Evolutionary conservation across 148 eudicot genomes (phyloP), one percentile per base, ranked within the genome.

Genomic region (Salicornia ramosissima): DNA sequence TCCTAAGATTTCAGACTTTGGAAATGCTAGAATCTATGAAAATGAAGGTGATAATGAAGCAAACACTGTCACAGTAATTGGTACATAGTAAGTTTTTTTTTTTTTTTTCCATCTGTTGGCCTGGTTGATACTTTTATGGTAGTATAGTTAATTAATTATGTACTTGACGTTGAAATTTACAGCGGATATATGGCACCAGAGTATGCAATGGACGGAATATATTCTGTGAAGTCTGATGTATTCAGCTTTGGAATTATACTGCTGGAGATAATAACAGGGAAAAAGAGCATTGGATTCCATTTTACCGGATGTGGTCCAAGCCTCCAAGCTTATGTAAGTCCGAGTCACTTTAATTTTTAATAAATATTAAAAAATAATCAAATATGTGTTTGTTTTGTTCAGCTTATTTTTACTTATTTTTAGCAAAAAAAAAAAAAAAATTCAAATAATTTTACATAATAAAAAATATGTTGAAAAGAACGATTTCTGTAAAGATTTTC

Each of bases 131-230:
- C n/a, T n/a, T 21, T 49, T 2, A 15, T 30, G 52, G 25, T 33
- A 18, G 8, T 5, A 0, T 10, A 21, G 49, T 39, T 8, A 19
- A n/a, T 13, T 29, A 21, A 10, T 33, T 15, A 1, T 2, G 4
- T 30, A 47, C n/a, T 29, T 58, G 1, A 5, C 14, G 15, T 15
- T n/a, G 14, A 6, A 4, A 42, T 68, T 61, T 13, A 64, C 56
- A 83, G 85, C 71, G 85, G 85, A 31, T 82, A 82, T 39, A 79
- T 82, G 78, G 74, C 85, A 56, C 85, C 83, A 10, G 85, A 82
- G 56, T 82, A 64, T 67, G 85, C 80, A 10, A 79, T 74, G 82
- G 74, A 71, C 29, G 77, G 85, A 13, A 25, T 73, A 10, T 82
- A 70, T 54, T 79, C 83, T 12, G 42, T 79, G 14, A 82, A 79